Conservation (phyloP, 2,329 filamentous ascomycete species). For the Lecanosticta acicola region DNA sequence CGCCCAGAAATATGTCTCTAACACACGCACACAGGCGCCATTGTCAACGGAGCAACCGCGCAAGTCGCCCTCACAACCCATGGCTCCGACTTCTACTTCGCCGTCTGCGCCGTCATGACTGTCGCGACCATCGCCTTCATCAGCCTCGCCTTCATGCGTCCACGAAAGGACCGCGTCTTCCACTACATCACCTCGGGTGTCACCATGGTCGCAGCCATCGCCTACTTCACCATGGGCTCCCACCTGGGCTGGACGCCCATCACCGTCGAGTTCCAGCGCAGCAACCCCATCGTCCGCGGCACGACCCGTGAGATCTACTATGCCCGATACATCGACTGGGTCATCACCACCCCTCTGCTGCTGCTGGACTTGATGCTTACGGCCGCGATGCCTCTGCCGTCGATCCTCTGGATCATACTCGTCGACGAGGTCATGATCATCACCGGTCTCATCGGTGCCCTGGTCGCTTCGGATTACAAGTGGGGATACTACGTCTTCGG, state of each 20-base stretch:
- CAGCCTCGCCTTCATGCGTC: slow-evolving; percentile 48
- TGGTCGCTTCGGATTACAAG: slow-evolving; percentile 59
- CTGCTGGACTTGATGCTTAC: slow-evolving; percentile 59
- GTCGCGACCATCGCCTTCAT: slow-evolving; percentile 50
- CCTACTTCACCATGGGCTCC: slow-evolving; percentile 63
- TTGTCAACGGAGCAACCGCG: slow-evolving; percentile 42
- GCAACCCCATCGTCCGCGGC: slow-evolving; percentile 43
- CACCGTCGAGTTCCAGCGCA: slow-evolving; percentile 53
- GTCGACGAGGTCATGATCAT: slow-evolving; percentile 63
- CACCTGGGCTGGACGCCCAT: slow-evolving; percentile 60
- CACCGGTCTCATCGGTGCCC: slow-evolving; percentile 60
- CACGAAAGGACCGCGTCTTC: slow-evolving; percentile 54
- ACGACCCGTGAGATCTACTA: slow-evolving; percentile 60
- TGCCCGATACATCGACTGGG: slow-evolving; percentile 61
- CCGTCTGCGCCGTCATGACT: slow-evolving; percentile 57
- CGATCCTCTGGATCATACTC: slow-evolving; percentile 57
- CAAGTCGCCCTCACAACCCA: slow-evolving; percentile 55
- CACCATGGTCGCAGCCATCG: slow-evolving; percentile 54
- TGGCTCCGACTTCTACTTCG: slow-evolving; percentile 60
- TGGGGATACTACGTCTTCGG: slow-evolving; percentile 62
- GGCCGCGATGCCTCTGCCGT: slow-evolving; percentile 59
- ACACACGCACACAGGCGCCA: slow-evolving; percentile 35
- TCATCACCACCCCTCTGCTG: slow-evolving; percentile 59
- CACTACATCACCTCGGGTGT: slow-evolving; percentile 59
- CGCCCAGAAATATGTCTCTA: no score